Evolutionary conservation across 192 early-diverging fungal genomes (phyloP).

Genomic region (Coemansia sp.): DNA sequence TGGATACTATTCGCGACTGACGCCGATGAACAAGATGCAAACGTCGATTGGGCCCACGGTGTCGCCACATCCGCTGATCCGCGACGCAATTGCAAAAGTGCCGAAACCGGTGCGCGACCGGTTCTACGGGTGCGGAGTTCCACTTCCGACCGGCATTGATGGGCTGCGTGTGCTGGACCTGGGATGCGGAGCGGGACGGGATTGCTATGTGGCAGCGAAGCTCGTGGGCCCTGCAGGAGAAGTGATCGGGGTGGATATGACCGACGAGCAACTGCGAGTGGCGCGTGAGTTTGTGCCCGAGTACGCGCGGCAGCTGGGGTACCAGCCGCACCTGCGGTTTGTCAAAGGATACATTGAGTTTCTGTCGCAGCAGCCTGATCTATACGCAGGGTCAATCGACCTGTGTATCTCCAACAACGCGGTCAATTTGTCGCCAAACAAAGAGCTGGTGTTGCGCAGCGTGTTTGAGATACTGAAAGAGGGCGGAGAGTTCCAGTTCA

Average conservation of each 20-base stretch:
- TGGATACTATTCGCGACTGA: slow-evolving; percentile 51
- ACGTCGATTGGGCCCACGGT: slow-evolving; percentile 44
- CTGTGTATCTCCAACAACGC: slow-evolving; percentile 53
- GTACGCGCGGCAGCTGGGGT: slow-evolving; percentile 40
- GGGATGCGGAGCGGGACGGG: slow-evolving; percentile 49
- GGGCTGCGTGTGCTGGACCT: slow-evolving; percentile 49
- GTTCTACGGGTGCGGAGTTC: slow-evolving; percentile 52
- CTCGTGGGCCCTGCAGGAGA: slow-evolving; percentile 44
- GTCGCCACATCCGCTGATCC: slow-evolving; percentile 29
- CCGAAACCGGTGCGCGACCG: slow-evolving; percentile 36
- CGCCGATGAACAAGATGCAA: slow-evolving; percentile 44
- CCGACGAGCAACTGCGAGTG: slow-evolving; percentile 49
- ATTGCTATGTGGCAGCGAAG: slow-evolving; percentile 53
- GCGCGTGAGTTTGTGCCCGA: slow-evolving; percentile 29
- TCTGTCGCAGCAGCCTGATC: slow-evolving; percentile 25
- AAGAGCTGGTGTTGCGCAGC: slow-evolving; percentile 44
- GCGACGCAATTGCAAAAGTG: slow-evolving; percentile 35
- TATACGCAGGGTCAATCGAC: slow-evolving; percentile 39
- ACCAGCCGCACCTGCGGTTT: slow-evolving; percentile 43
- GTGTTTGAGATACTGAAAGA: slow-evolving; percentile 35
- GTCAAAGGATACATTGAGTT: slow-evolving; percentile 52
- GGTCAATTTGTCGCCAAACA: slow-evolving; percentile 56
- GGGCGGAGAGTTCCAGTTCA: slow-evolving; percentile 53
- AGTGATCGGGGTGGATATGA: slow-evolving; percentile 56
- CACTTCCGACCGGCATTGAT: slow-evolving; percentile 48